A percentile compares a stretch with the other conserved stretches of the same genome.
These are phyloP conservation scores for Acorus calamus DNA, from an alignment of 106 monocot genomes.

Conservation along the genomic window DNA sequence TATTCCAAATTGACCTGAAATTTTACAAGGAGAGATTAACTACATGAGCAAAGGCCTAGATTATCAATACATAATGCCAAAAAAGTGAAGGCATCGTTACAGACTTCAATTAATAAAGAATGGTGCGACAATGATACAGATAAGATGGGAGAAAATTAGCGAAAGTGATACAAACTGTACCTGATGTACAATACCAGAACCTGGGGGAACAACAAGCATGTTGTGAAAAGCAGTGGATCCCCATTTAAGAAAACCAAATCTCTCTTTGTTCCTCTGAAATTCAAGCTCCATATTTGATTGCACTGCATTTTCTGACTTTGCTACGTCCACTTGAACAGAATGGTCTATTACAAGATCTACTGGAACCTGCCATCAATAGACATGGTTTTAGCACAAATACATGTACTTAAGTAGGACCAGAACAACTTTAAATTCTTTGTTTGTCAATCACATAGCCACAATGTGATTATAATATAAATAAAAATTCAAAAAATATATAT, in stretches of 20 bases:
- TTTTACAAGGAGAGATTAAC: background rate
- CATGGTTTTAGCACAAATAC: too few relatives aligned
- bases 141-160: too few relatives aligned
- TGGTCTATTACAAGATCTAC: conserved; percentile 97
- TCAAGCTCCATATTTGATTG: conserved; percentile 88
- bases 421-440: too few relatives aligned
- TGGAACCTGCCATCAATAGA: conserved; percentile 44
- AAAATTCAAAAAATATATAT: too few relatives aligned
- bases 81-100: too few relatives aligned
- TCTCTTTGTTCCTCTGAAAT: conserved; percentile 80
- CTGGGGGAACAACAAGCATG: conserved; percentile 98
- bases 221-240: conserved; percentile 84
- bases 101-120: too few relatives aligned
- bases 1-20: conserved; percentile 94
- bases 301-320: conserved; percentile 86
- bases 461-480: too few relatives aligned
- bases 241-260: conserved; percentile 97
- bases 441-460: too few relatives aligned
- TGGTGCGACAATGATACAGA: too few relatives aligned
- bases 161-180: conserved; percentile 13
- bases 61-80: too few relatives aligned
- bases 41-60: too few relatives aligned
- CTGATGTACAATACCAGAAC: conserved; percentile 98
- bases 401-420: too few relatives aligned
- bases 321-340: conserved; percentile 85